phyloP scores from a whole-genome alignment of 2,329 filamentous ascomycete genomes.

The Parafenestella ontariensis region DNA sequence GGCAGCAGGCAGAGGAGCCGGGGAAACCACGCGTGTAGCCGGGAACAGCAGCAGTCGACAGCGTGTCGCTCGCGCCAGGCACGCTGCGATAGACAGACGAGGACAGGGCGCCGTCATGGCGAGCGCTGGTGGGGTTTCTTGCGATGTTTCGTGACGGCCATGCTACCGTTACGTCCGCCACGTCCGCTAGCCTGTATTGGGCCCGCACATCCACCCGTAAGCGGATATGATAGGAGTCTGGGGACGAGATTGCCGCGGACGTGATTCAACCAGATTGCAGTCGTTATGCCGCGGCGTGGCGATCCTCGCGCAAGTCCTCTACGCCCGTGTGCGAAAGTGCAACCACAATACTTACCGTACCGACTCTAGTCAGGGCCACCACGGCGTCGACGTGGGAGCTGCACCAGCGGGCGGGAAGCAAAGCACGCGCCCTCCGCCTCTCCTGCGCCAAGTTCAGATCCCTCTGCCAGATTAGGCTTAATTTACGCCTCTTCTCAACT shows the following conservation, averaged over 20 bases:
- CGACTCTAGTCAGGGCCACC: neutral
- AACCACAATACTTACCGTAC: no score
- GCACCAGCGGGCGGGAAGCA: constrained; percentile 8
- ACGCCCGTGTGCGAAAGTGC: constrained; percentile 5
- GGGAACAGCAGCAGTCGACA: constrained; percentile 16
- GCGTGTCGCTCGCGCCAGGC: constrained; percentile 31
- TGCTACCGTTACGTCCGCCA: constrained; percentile 44
- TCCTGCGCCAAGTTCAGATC: constrained; percentile 5
- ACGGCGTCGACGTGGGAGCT: constrained; percentile 4
- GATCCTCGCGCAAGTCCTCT: constrained; percentile 5
- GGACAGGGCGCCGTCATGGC: constrained; percentile 35
- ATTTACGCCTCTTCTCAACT: constrained; percentile 6
- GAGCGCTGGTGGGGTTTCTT: constrained; percentile 36
- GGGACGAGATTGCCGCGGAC: constrained; percentile 20
- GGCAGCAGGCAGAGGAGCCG: constrained; percentile 13
- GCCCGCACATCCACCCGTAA: constrained; percentile 16
- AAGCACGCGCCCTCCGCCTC: constrained; percentile 12
- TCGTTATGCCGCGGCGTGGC: constrained; percentile 16
- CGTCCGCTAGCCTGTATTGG: constrained; percentile 27
- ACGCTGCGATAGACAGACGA: constrained; percentile 25
- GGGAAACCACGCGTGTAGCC: constrained; percentile 11
- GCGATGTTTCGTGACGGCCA: constrained; percentile 34
- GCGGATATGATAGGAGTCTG: constrained; percentile 19
- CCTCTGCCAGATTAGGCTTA: neutral
- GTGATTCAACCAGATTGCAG: constrained; percentile 37